phyloP scores from a whole-genome alignment of 805 yeast species.

The Yarrowia bubula region DNA sequence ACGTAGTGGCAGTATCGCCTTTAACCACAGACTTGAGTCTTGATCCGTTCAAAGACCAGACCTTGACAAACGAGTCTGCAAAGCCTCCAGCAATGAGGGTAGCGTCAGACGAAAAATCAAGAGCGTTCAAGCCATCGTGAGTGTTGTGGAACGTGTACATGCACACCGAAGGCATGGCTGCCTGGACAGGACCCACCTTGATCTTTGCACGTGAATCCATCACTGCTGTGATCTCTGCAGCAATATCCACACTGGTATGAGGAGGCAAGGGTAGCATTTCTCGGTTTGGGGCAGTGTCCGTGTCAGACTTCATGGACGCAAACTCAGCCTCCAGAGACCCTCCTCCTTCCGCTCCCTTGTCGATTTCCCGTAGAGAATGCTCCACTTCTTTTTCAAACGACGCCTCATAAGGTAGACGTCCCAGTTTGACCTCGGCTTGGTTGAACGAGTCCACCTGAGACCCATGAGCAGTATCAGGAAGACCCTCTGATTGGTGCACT shows the following conservation, averaged over 20 bases:
- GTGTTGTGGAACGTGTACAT: constrained; percentile 98
- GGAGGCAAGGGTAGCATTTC: constrained; percentile 84
- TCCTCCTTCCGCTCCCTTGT: constrained; percentile 40
- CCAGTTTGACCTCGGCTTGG: constrained; percentile 71
- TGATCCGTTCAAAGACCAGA: constrained; percentile 92
- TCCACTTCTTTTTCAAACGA: constrained; percentile 82
- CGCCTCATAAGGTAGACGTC: constrained; percentile 80
- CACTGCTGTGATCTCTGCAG: constrained; percentile 71
- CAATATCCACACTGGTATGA: constrained; percentile 74
- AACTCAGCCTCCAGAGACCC: constrained; percentile 64
- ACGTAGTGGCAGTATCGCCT: constrained; percentile 35
- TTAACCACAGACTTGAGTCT: constrained; percentile 52
- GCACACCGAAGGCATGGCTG: constrained; percentile 90
- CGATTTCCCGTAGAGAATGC: constrained; percentile 76
- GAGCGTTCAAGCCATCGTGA: constrained; percentile 78
- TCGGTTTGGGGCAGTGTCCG: constrained; percentile 59
- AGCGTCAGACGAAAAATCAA: constrained; percentile 84
- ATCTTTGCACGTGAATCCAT: constrained; percentile 80
- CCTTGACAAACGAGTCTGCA: constrained; percentile 82
- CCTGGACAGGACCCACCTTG: constrained; percentile 57
- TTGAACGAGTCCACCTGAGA: constrained; percentile 59
- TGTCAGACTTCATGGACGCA: constrained; percentile 50
- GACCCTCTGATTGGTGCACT: constrained; percentile 47
- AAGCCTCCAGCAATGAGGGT: constrained; percentile 91
- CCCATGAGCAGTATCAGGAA: constrained; percentile 35